Percentiles rank a stretch among this genome's conserved stretches.
Evolutionary conservation across 1,284 basidiomycete species (phyloP).

Genomic region (Laetiporus sulphureus): DNA sequence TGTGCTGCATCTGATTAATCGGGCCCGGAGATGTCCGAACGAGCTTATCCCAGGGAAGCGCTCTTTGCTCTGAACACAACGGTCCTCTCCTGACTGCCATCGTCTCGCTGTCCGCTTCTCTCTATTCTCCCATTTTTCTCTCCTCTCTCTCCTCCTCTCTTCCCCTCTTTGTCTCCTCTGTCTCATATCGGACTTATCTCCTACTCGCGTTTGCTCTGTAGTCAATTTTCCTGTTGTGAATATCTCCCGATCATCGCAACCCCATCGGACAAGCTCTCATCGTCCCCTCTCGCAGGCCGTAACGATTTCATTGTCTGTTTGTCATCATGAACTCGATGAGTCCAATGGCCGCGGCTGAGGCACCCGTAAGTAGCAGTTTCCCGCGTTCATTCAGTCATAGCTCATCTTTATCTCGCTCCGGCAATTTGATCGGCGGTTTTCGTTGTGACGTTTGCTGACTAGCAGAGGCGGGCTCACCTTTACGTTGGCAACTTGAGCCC

Average conservation of each 20-base stretch:
- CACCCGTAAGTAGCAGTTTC: slow-evolving; percentile 72
- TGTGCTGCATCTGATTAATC: slow-evolving; percentile 10
- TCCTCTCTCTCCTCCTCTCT: slow-evolving; percentile 27
- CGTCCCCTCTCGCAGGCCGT: slow-evolving; percentile 22
- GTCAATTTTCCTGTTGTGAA: slow-evolving; percentile 25
- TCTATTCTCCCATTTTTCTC: slow-evolving; percentile 34
- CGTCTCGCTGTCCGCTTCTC: slow-evolving; percentile 34
- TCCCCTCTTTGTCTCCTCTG: slow-evolving; percentile 38
- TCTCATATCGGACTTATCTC: slow-evolving; percentile 35
- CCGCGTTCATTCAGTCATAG: slow-evolving; percentile 1
- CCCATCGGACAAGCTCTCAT: slow-evolving; percentile 13
- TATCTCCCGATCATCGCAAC: slow-evolving; percentile 21
- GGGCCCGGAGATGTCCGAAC: slow-evolving; percentile 25
- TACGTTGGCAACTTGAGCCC: slow-evolving; percentile 97
- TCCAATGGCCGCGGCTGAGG: slow-evolving; percentile 60
- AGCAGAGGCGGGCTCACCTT: slow-evolving; percentile 82
- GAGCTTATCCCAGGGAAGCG: slow-evolving; percentile 10
- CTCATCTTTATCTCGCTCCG: slow-evolving; percentile 1
- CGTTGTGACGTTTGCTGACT: background rate
- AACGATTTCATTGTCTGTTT: slow-evolving; percentile 35
- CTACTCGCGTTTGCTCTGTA: slow-evolving; percentile 34
- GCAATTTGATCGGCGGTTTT: slow-evolving; percentile 2
- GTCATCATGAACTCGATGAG: slow-evolving; percentile 73
- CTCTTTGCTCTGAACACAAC: slow-evolving; percentile 11
- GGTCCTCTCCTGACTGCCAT: slow-evolving; percentile 28